Evolutionary conservation across 257 asterid genomes (phyloP).

Genomic region (Handroanthus guayacan): DNA sequence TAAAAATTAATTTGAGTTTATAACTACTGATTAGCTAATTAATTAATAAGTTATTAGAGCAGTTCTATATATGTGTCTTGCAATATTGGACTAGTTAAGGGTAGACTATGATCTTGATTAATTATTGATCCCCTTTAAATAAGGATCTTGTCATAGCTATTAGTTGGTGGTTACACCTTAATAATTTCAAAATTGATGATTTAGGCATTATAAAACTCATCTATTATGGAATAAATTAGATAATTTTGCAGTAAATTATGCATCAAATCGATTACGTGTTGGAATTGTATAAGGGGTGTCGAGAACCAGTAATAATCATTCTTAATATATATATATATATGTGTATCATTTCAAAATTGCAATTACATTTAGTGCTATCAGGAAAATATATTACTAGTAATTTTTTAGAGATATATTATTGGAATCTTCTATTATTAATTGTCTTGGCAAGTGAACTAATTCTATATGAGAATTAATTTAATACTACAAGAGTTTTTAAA

Average conservation of each 20-base stretch:
- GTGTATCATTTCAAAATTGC: too few relatives aligned
- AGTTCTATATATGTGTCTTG: conserved; percentile 24
- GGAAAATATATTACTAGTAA: too few relatives aligned
- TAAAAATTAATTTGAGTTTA: background rate
- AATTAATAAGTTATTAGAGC: conserved; percentile 4
- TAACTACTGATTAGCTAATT: conserved; percentile 12
- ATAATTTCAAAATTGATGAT: background rate
- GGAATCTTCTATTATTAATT: too few relatives aligned
- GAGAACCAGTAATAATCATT: too few relatives aligned
- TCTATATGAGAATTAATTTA: too few relatives aligned
- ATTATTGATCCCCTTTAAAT: conserved; percentile 26
- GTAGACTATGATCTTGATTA: conserved; percentile 28
- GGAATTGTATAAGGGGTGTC: too few relatives aligned
- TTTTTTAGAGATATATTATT: too few relatives aligned
- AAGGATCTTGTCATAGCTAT: conserved; percentile 40
- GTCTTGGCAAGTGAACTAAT: too few relatives aligned
- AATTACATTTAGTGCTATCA: too few relatives aligned
- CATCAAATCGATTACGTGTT: too few relatives aligned
- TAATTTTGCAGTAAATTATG: background rate
- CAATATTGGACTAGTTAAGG: conserved; percentile 16
- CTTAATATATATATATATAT: too few relatives aligned
- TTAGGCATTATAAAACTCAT: background rate
- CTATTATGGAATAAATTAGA: background rate
- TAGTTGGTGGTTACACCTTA: background rate
- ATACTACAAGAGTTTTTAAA: too few relatives aligned